Evolutionary conservation across 1,139 yeast genomes (phyloP), one percentile per base, ranked within the genome.

Genomic region (Magnusiomyces starmeri): DNA sequence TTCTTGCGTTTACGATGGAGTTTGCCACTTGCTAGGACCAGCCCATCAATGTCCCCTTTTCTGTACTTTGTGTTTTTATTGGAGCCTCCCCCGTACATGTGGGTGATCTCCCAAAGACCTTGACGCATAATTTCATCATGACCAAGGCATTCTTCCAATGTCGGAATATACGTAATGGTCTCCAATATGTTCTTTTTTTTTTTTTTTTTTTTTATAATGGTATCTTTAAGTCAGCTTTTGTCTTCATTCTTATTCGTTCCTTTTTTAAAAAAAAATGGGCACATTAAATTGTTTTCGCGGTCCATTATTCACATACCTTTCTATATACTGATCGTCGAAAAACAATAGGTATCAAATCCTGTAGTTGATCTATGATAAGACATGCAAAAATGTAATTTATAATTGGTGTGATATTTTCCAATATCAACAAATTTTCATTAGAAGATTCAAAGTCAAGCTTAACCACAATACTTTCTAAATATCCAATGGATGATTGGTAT

Each of bases 311-410:
- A n/a, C 45, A 25, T 18, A 42, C 45, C 18, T 42, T 14, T 21
- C 45, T 25, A n/a, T 42, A 42, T 12, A 10, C 18, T 14, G 27
- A 3, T n/a, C 9, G n/a, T 16, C 29, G 27, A 22, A 42, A 42
- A 22, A 22, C 12, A 12, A 42, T 42, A 12, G 45, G 45, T 26
- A 42, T n/a, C 35, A 42, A 22, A 8, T 12, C 9, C 14, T 42
- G 45, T 16, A 42, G 29, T 20, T 42, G 45, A 22, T 42, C 18
- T 21, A 42, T 42, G 7, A 42, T 35, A n/a, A 42, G 26, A 18
- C 45, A 42, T 2, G 45, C 32, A n/a, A 42, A n/a, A 25, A 42
- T 12, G 42, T 39, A 39, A 25, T 39, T 39, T 9, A 25, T 4
- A 39, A 39, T 20, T 6, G 21, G 10, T 16, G 21, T 8, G 21